Conservation (phyloP, 2,329 filamentous ascomycete species). For the Nemania diffusa region DNA sequence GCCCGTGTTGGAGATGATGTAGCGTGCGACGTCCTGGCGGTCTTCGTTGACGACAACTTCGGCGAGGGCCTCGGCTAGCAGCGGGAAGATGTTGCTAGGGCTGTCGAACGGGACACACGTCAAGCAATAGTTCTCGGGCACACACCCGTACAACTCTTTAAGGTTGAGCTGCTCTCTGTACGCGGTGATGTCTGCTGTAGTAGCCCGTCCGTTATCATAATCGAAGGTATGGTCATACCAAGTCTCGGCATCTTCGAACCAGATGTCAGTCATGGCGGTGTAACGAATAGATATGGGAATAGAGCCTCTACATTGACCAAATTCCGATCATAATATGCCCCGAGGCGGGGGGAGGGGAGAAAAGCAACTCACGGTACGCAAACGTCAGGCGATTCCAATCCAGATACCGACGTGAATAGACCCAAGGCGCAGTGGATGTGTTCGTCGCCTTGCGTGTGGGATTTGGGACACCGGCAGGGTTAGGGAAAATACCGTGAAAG, state of each 20-base stretch:
- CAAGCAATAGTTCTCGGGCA: constrained; percentile 68
- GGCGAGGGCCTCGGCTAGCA: constrained; percentile 62
- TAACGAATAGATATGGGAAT: neutral
- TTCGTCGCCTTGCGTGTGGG: constrained; percentile 54
- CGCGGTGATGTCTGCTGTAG: constrained; percentile 61
- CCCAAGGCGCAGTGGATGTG: constrained; percentile 53
- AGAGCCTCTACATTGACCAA: neutral
- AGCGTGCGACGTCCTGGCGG: constrained; percentile 60
- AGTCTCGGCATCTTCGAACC: constrained; percentile 56
- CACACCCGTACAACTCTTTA: constrained; percentile 67
- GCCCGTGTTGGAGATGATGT: constrained; percentile 71
- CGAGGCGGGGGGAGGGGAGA: no score
- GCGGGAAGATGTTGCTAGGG: constrained; percentile 64
- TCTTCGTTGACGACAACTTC: constrained; percentile 63
- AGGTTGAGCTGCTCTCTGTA: constrained; percentile 65
- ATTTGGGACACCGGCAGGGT: constrained; percentile 53
- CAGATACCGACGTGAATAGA: constrained; percentile 70
- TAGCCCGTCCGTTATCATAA: constrained; percentile 56
- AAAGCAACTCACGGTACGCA: constrained; percentile 57
- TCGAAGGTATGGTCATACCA: constrained; percentile 62
- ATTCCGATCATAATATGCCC: neutral
- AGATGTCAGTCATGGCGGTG: neutral
- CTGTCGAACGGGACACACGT: constrained; percentile 64
- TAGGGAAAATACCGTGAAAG: constrained; percentile 49
- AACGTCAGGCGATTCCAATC: constrained; percentile 77